Percentiles rank a stretch among this genome's conserved stretches.
Conservation (phyloP, 371 early-diverging fungal species). For the Hamiltosporidium tvaerminnensis region DNA sequence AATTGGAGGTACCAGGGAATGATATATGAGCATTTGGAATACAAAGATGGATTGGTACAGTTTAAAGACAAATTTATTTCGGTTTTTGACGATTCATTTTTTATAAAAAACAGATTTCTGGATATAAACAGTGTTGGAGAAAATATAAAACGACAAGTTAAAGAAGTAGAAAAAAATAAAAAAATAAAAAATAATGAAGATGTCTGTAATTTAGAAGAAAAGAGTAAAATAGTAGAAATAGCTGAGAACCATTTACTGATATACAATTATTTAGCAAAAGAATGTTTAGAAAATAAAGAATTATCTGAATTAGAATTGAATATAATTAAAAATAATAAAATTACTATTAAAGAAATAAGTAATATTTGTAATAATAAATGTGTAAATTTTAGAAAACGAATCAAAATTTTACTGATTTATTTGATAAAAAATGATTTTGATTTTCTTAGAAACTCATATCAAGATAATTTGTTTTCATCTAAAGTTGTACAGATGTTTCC, state of each 20-base stretch:
- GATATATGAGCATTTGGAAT: constrained; percentile 44
- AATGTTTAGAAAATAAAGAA: constrained; percentile 25
- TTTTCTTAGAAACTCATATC: neutral
- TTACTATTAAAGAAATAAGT: neutral
- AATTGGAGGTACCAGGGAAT: constrained; percentile 51
- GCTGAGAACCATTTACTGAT: constrained; percentile 40
- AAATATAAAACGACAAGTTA: constrained; percentile 24
- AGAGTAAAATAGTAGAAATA: constrained; percentile 15
- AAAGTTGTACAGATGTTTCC: constrained; percentile 6
- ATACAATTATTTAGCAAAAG: constrained; percentile 32
- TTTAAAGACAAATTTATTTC: constrained; percentile 12
- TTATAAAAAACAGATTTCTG: constrained; percentile 41
- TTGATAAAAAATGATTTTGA: constrained; percentile 15
- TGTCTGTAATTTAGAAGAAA: constrained; percentile 41
- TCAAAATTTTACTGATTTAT: constrained; percentile 14
- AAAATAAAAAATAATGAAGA: constrained; percentile 26
- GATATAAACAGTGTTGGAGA: constrained; percentile 39
- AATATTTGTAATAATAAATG: constrained; percentile 3
- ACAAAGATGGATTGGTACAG: constrained; percentile 29
- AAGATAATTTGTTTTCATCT: neutral
- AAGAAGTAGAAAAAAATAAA: constrained; percentile 32
- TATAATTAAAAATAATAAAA: constrained; percentile 16
- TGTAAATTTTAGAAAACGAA: neutral
- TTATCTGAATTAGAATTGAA: constrained; percentile 25
- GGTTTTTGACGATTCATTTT: constrained; percentile 30